Percentiles rank a stretch among this genome's conserved stretches.
phyloP scores from a whole-genome alignment of 371 early-diverging fungal genomes.

The Mortierella sp. region DNA sequence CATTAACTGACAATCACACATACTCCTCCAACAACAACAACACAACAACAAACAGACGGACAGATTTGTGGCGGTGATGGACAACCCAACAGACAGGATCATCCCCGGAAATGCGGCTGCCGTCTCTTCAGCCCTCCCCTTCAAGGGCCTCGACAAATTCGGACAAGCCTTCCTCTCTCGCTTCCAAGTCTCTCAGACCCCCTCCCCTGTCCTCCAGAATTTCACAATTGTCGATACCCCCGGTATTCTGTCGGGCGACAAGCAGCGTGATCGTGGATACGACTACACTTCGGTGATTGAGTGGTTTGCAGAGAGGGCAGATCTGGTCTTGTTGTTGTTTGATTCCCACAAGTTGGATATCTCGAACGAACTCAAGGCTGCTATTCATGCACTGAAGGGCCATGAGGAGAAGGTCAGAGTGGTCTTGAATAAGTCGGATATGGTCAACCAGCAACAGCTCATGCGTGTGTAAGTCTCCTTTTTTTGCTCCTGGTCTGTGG shows the following conservation, averaged over 20 bases:
- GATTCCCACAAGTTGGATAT: conserved; percentile 93
- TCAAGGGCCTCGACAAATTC: conserved; percentile 80
- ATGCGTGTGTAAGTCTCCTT: conserved; percentile 83
- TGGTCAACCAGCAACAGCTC: conserved; percentile 88
- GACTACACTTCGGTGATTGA: conserved; percentile 86
- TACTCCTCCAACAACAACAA: neutral
- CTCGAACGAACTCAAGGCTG: conserved; percentile 90
- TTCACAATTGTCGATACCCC: conserved; percentile 91
- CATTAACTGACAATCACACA: neutral
- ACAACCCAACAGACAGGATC: conserved; percentile 74
- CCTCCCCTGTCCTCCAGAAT: conserved; percentile 79
- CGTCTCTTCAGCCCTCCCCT: conserved; percentile 85
- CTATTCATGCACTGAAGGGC: conserved; percentile 82
- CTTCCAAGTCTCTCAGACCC: conserved; percentile 87
- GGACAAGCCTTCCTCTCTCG: conserved; percentile 87
- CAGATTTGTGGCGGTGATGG: conserved; percentile 88
- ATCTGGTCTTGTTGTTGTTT: conserved; percentile 88
- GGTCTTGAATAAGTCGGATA: conserved; percentile 90
- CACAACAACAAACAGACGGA: conserved; percentile 67
- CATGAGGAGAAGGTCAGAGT: conserved; percentile 91
- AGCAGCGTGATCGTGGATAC: conserved; percentile 88
- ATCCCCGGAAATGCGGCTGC: conserved; percentile 93
- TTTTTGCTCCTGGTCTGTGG: neutral
- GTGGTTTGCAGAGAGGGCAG: conserved; percentile 93
- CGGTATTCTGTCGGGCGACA: conserved; percentile 89